Conservation (phyloP, 1,139 yeast genomes). For the Kurtzmaniella quercitrusa region DNA sequence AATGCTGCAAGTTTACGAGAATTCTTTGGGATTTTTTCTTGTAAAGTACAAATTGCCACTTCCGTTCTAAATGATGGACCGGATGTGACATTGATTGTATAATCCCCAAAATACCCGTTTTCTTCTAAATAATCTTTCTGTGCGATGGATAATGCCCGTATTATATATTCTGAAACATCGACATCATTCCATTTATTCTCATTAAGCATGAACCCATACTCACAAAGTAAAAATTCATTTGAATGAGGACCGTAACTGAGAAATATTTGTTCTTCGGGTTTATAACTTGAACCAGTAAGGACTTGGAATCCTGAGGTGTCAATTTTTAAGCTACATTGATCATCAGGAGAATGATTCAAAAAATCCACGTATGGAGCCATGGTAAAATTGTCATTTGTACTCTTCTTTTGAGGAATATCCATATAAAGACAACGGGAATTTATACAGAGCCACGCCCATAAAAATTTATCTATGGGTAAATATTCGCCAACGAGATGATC, state of each 20-base stretch:
- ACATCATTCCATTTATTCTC: constrained; percentile 67
- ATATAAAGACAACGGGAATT: constrained; percentile 89
- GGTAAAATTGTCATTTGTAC: constrained; percentile 65
- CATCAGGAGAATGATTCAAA: constrained; percentile 66
- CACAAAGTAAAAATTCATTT: constrained; percentile 74
- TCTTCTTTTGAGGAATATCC: constrained; percentile 53
- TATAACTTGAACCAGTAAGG: constrained; percentile 31
- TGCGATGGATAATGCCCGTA: constrained; percentile 29
- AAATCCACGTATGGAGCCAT: constrained; percentile 91
- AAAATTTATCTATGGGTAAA: constrained; percentile 25
- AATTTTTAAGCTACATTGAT: constrained; percentile 49
- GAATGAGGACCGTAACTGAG: constrained; percentile 87
- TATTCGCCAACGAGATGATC: constrained; percentile 34
- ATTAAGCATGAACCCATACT: constrained; percentile 70
- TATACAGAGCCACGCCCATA: constrained; percentile 81
- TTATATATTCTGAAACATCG: constrained; percentile 50
- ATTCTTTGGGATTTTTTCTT: constrained; percentile 36
- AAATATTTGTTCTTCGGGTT: constrained; percentile 53
- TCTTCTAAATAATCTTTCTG: constrained; percentile 47
- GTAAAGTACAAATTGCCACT: constrained; percentile 65
- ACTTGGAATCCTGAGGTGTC: constrained; percentile 52
- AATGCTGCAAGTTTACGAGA: constrained; percentile 27
- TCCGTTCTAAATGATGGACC: constrained; percentile 69
- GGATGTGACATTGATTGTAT: constrained; percentile 51
- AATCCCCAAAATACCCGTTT: constrained; percentile 65